Evolutionary conservation across 768 basidiomycete genomes (phyloP).

Genomic region (Suillus luteus): DNA sequence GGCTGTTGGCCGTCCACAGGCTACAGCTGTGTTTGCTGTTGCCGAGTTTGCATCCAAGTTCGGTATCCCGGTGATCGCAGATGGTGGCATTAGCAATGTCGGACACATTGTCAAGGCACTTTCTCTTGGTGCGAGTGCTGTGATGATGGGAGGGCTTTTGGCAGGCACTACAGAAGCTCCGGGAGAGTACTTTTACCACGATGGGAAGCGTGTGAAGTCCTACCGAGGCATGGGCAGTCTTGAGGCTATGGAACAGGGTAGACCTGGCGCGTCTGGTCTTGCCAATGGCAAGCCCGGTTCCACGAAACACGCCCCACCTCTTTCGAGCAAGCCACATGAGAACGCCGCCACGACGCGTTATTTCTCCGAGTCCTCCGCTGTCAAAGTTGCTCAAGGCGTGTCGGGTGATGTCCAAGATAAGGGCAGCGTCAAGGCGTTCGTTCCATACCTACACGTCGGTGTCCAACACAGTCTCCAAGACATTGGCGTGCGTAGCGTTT

Average conservation of each 20-base stretch:
- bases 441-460: constrained; percentile 82
- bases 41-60: constrained; percentile 92
- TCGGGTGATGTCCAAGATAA: constrained; percentile 97
- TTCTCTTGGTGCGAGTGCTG: constrained; percentile 89
- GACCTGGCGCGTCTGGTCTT: constrained; percentile 34
- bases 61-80: constrained; percentile 95
- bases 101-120: constrained; percentile 98
- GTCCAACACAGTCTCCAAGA: constrained; percentile 96
- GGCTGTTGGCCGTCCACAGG: constrained; percentile 98
- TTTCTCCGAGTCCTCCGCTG: constrained; percentile 56
- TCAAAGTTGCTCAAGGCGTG: constrained; percentile 97
- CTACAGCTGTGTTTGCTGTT: constrained; percentile 96
- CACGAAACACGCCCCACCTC: constrained; percentile 50
- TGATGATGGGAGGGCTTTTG: constrained; percentile 98
- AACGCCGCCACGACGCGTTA: constrained; percentile 94
- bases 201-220: constrained; percentile 97
- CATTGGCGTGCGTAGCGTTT: constrained; percentile 73
- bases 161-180: constrained; percentile 97
- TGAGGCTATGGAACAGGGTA: constrained; percentile 89
- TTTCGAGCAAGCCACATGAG: constrained; percentile 57
- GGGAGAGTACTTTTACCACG: constrained; percentile 99
- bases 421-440: constrained; percentile 89
- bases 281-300: constrained; percentile 30
- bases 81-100: constrained; percentile 94
- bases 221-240: constrained; percentile 99